Evolutionary conservation across 345 rosid genomes (phyloP).

Genomic region (Stellera chamaejasme): DNA sequence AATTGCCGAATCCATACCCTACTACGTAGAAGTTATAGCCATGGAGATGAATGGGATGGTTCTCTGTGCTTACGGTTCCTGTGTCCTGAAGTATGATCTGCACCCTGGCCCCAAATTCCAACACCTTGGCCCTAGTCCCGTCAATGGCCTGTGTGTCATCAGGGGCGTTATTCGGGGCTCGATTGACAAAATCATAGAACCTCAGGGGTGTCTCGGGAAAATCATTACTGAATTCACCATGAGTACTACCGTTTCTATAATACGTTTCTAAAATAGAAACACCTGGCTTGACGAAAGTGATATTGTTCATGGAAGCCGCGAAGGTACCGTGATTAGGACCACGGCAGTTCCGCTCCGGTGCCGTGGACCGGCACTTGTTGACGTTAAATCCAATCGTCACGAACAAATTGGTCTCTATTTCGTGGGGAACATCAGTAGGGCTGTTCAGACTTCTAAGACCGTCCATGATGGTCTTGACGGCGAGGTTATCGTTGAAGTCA

Average conservation of each 20-base stretch:
- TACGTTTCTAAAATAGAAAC: conserved; percentile 68
- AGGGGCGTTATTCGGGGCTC: conserved; percentile 69
- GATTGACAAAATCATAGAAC: conserved; percentile 69
- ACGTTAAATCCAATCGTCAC: conserved; percentile 63
- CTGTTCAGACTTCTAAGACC: conserved; percentile 56
- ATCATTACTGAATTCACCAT: conserved; percentile 56
- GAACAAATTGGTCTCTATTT: conserved; percentile 44
- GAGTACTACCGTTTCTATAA: conserved; percentile 33
- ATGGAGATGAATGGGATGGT: conserved; percentile 89
- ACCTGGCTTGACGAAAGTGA: conserved; percentile 55
- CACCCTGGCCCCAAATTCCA: conserved; percentile 61
- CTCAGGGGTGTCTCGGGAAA: conserved; percentile 59
- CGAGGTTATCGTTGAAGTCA: conserved; percentile 49
- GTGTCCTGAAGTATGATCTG: conserved; percentile 77
- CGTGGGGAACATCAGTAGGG: conserved; percentile 37
- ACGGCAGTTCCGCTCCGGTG: conserved; percentile 47
- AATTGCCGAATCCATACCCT: conserved; percentile 65
- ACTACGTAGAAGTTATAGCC: conserved; percentile 82
- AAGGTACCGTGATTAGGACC: conserved; percentile 42
- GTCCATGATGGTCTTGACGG: conserved; percentile 69
- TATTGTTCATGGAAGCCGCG: conserved; percentile 86
- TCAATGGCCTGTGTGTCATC: conserved; percentile 51
- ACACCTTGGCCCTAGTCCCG: conserved; percentile 58
- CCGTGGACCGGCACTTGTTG: conserved; percentile 50
- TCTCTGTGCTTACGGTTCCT: conserved; percentile 61